Evolutionary conservation across 2,329 filamentous ascomycete species (phyloP).

Genomic region (Geosmithia putterillii): DNA sequence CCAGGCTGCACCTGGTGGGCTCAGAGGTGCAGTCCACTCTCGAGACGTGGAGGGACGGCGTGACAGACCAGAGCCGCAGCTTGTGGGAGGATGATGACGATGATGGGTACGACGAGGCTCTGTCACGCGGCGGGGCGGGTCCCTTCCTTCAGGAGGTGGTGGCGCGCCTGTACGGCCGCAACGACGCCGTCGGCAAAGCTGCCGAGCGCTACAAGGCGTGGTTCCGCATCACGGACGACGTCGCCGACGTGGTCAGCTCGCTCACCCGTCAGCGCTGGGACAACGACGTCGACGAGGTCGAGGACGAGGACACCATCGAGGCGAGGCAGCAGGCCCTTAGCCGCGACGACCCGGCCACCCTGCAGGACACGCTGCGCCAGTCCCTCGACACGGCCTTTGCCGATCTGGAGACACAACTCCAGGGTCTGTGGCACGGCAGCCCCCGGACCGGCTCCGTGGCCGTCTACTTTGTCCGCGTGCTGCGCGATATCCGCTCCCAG

Average conservation of each 20-base stretch:
- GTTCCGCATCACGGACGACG: slow-evolving; percentile 59
- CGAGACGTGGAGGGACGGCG: slow-evolving; percentile 43
- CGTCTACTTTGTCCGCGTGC: slow-evolving; percentile 58
- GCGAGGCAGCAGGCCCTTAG: slow-evolving; percentile 55
- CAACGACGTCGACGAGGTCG: slow-evolving; percentile 59
- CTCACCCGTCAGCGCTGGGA: slow-evolving; percentile 63
- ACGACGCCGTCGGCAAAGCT: slow-evolving; percentile 50
- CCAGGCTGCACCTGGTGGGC: slow-evolving; percentile 52
- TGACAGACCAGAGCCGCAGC: slow-evolving; percentile 34
- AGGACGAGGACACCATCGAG: slow-evolving; percentile 61
- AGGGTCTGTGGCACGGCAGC: slow-evolving; percentile 33
- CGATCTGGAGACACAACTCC: slow-evolving; percentile 43
- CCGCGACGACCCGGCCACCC: slow-evolving; percentile 54
- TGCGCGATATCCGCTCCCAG: slow-evolving; percentile 61
- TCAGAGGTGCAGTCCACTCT: slow-evolving; percentile 51
- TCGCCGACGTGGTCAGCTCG: slow-evolving; percentile 48
- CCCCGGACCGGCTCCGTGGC: slow-evolving; percentile 34
- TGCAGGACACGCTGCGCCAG: slow-evolving; percentile 46
- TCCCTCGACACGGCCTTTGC: slow-evolving; percentile 45
- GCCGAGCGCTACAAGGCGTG: slow-evolving; percentile 57
- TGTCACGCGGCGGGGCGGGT: slow-evolving; percentile 48
- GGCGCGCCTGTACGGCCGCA: slow-evolving; percentile 60
- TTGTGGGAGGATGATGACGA: slow-evolving; percentile 56
- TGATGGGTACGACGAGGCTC: slow-evolving; percentile 50
- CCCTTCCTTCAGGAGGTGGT: slow-evolving; percentile 59